phyloP scores from a whole-genome alignment of 2,329 filamentous ascomycete genomes.

The Diaporthe eres region DNA sequence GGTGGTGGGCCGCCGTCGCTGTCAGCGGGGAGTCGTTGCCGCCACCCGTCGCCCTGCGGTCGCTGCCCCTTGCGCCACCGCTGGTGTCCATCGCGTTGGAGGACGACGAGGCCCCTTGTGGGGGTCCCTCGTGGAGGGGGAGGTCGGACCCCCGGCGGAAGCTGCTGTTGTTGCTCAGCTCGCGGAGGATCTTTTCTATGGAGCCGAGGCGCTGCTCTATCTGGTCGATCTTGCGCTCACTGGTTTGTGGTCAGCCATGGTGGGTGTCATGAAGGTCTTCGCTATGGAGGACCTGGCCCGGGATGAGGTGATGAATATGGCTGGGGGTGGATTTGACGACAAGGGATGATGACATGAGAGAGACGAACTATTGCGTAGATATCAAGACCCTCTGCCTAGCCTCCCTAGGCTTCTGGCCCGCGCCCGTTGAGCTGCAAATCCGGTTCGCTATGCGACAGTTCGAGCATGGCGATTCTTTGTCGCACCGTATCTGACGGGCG shows the following conservation, averaged over 20 bases:
- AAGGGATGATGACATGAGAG: not conserved
- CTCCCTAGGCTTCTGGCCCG: slow-evolving; percentile 68
- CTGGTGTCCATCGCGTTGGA: slow-evolving; percentile 12
- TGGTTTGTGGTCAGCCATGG: slow-evolving; percentile 45
- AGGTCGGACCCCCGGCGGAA: slow-evolving; percentile 37
- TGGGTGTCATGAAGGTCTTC: not conserved
- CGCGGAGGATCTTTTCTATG: slow-evolving; percentile 60
- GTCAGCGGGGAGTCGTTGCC: not conserved
- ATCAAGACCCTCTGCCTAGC: slow-evolving; percentile 70
- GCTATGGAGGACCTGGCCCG: not conserved
- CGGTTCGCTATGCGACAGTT: slow-evolving; percentile 69
- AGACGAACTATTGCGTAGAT: slow-evolving; percentile 71
- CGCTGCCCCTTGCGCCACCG: not conserved
- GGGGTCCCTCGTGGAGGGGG: slow-evolving; percentile 33
- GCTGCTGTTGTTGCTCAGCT: slow-evolving; percentile 50
- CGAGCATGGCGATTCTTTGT: slow-evolving; percentile 70
- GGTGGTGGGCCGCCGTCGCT: not conserved
- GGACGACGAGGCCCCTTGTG: not conserved
- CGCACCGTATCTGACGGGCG: slow-evolving; percentile 67
- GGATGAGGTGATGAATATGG: not conserved
- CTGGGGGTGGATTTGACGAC: not conserved
- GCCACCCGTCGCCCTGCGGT: not conserved
- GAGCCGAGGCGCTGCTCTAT: slow-evolving; percentile 61
- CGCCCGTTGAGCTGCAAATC: slow-evolving; percentile 67
- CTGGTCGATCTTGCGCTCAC: slow-evolving; percentile 67